phyloP scores from a whole-genome alignment of 129 eudicot species.

The Daucus carota region DNA sequence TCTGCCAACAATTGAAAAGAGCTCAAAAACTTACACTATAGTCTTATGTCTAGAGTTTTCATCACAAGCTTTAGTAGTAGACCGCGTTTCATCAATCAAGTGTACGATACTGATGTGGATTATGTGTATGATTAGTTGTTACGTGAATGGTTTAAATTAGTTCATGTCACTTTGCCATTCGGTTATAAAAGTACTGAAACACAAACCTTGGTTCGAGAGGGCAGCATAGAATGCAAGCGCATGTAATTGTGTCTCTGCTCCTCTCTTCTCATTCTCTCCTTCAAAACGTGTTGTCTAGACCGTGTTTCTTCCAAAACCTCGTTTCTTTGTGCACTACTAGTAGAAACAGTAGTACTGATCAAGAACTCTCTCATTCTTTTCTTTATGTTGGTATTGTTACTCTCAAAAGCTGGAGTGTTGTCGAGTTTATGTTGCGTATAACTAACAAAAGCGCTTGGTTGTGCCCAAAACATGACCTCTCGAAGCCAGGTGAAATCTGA shows the following conservation, averaged over 20 bases:
- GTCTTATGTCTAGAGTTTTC: neutral
- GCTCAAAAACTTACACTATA: neutral
- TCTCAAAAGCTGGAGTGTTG: neutral
- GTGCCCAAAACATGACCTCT: neutral
- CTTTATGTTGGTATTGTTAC: conserved; percentile 7
- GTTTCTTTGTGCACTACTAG: neutral
- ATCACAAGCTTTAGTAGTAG: neutral
- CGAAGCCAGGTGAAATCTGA: neutral
- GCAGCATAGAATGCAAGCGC: conserved; percentile 24
- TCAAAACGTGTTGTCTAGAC: conserved; percentile 21
- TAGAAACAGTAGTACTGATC: too few species aligned
- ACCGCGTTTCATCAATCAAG: neutral
- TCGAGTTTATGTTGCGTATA: neutral
- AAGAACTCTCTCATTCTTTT: conserved; percentile 32
- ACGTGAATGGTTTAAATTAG: too few species aligned
- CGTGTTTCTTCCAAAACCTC: conserved; percentile 16
- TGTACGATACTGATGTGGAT: neutral
- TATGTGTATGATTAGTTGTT: neutral
- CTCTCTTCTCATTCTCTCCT: conserved; percentile 35
- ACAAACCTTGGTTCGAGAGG: conserved; percentile 33
- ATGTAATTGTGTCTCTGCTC: conserved; percentile 24
- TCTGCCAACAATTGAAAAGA: conserved; percentile 11
- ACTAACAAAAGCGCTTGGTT: conserved; percentile 4
- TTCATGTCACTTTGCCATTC: neutral
- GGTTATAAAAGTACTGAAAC: neutral